phyloP scores from a whole-genome alignment of 352 stramenopile species.

The Globisporangium carolinianum region DNA sequence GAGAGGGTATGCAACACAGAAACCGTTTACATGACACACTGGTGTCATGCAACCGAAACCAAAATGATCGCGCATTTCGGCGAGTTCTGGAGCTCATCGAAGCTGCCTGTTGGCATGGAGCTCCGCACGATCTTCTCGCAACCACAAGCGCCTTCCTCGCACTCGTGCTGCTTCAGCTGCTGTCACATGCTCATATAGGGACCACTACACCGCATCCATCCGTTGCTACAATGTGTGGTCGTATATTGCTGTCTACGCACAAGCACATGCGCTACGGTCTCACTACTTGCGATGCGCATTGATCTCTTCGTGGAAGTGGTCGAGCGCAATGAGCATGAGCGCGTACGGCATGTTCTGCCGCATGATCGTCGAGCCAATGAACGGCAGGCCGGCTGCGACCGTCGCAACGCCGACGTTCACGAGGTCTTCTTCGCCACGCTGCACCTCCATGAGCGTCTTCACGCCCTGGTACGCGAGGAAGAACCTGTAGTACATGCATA shows the following conservation, averaged over 20 bases:
- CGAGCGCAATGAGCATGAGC: constrained; percentile 66
- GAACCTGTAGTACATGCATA: constrained; percentile 29
- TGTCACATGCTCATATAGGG: too few species aligned
- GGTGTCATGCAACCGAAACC: not conserved
- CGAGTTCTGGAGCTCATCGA: too few species aligned
- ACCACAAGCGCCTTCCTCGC: too few species aligned
- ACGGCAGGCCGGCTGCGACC: constrained; percentile 38
- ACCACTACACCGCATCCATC: too few species aligned
- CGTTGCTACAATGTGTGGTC: too few species aligned
- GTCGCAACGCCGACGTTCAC: constrained; percentile 51
- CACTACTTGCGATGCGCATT: constrained; percentile 38
- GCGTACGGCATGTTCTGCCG: constrained; percentile 73
- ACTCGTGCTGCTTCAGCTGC: too few species aligned
- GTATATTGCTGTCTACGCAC: too few species aligned
- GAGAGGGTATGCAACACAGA: not conserved
- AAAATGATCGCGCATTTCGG: not conserved
- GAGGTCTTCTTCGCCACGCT: constrained; percentile 51
- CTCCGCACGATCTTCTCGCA: too few species aligned
- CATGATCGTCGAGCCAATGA: constrained; percentile 55
- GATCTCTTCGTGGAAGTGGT: constrained; percentile 81
- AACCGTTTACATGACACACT: not conserved
- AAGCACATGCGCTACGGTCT: not conserved
- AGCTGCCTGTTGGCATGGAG: too few species aligned
- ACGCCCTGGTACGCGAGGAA: constrained; percentile 74
- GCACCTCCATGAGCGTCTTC: constrained; percentile 60